Evolutionary conservation across 1,284 basidiomycete genomes (phyloP).

Genomic region (Sanghuangporus baumii): DNA sequence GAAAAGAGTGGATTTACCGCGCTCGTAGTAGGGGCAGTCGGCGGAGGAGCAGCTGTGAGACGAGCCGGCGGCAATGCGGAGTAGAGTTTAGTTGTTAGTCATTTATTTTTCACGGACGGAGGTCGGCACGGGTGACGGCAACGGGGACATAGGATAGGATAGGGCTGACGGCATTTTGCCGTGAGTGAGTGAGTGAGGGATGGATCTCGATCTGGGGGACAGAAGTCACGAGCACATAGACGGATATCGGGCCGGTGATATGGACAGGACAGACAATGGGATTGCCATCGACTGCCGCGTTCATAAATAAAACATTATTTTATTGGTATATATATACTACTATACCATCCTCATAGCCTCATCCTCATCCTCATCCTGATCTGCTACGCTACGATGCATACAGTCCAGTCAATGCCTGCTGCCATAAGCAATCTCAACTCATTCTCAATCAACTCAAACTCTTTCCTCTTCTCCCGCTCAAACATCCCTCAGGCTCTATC

Average conservation of each 20-base stretch:
- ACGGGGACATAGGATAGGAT: neutral
- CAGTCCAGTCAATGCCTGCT: neutral
- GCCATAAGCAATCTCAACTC: neutral
- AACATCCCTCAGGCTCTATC: neutral
- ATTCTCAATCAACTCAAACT: neutral
- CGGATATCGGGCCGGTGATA: neutral
- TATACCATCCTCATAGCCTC: neutral
- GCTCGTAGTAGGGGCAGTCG: too few relatives aligned
- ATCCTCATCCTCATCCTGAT: neutral
- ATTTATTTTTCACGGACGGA: neutral
- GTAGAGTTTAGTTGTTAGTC: neutral
- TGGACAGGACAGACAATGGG: neutral
- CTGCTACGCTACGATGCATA: neutral
- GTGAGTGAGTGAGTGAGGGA: too few relatives aligned
- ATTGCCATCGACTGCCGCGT: conserved; percentile 2
- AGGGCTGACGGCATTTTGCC: neutral
- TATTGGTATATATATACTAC: neutral
- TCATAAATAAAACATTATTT: neutral
- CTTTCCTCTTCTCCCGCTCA: neutral
- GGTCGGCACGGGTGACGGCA: neutral
- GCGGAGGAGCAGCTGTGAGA: too few relatives aligned
- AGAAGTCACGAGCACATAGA: neutral
- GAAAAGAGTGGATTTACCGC: too few relatives aligned
- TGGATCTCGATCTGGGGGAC: conserved; percentile 1
- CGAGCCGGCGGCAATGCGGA: too few relatives aligned